A percentile compares a stretch with the other conserved stretches of the same genome.
These are phyloP conservation scores for Fusarium nanum DNA, from an alignment of 2,329 filamentous ascomycete species.

Conservation along the genomic window DNA sequence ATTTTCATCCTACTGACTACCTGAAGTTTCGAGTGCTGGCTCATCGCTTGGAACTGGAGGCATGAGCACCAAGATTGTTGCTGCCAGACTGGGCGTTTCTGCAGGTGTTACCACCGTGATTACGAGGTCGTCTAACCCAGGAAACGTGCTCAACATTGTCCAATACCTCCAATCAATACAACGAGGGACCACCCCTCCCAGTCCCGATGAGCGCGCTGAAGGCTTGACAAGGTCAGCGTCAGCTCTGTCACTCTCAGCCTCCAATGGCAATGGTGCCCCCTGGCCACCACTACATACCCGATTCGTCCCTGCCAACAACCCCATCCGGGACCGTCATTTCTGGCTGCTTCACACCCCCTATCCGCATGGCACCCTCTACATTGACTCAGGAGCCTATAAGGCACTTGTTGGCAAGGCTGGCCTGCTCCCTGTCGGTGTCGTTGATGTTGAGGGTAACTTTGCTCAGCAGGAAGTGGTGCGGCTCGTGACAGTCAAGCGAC, in stretches of 20 bases:
- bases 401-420: slow-evolving; percentile 87
- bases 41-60: slow-evolving; percentile 92
- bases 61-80: slow-evolving; percentile 97
- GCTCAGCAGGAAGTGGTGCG: slow-evolving; percentile 93
- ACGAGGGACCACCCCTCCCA: slow-evolving; percentile 32
- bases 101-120: slow-evolving; percentile 97
- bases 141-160: slow-evolving; percentile 90
- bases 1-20: slow-evolving; percentile 29
- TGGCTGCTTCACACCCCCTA: slow-evolving; percentile 95
- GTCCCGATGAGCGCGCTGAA: slow-evolving; percentile 48
- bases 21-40: slow-evolving; percentile 83
- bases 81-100: slow-evolving; percentile 89
- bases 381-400: slow-evolving; percentile 87
- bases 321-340: slow-evolving; percentile 93
- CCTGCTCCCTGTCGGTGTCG: slow-evolving; percentile 88
- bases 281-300: slow-evolving; percentile 85
- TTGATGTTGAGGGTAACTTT: slow-evolving; percentile 90
- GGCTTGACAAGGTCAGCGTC: slow-evolving; percentile 55
- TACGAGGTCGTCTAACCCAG: slow-evolving; percentile 90
- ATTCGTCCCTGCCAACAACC: slow-evolving; percentile 85
- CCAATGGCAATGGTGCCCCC: slow-evolving; percentile 41
- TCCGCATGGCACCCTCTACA: slow-evolving; percentile 90
- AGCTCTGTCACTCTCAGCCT: slow-evolving; percentile 54
- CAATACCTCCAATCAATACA: slow-evolving; percentile 62
- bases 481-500: slow-evolving; percentile 80